Evolutionary conservation across 73 alveolate species (phyloP), one percentile per base, ranked within the genome.

Genomic region (Paramecium octaurelia): DNA sequence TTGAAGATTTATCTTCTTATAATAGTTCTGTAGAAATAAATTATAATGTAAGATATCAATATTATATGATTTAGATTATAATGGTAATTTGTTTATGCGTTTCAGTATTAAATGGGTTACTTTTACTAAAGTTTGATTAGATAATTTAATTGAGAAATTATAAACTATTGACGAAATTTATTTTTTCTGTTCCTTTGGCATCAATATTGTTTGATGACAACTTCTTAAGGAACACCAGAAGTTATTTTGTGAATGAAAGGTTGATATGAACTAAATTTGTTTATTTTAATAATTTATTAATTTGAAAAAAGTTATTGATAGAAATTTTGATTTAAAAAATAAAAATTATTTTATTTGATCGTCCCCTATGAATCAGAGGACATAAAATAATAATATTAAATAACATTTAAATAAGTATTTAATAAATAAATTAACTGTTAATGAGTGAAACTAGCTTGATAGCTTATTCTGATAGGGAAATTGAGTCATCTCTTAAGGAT

Each of bases 401-500:
- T 54, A 54, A 54, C 69, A 4, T 54, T 27, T 54, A 54, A 18
- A 18, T 54, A 54, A 14, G 6, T 54, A 54, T 54, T 54, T 23
- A 64, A 27, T 64, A 64, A 64, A 64, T 73, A 29, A 36, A 73
- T 73, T 73, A 73, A 73, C 87, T 73, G 87, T 38, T 73, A 73
- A 73, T 73, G 87, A 73, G 59, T 14, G 64, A 73, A 73, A 73
- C 87, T 2, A 73, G 59, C 18, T 21, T 40, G 18, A 29, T 40
- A 12, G 4, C 59, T 36, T 73, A 73, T 73, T 73, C 70, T 46
- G 91, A 80, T 20, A 80, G 50, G 24, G 91, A 80, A 80, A 18
- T 80, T 27, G 91, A 80, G 46, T 43, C 46, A 4, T 46, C 46
- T 23, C 57, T 80, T 20, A 80, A 80, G 91, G 91, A 80, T 80